Evolutionary conservation across 2,329 filamentous ascomycete genomes (phyloP), one percentile per base, ranked within the genome.

Genomic region (Trichocomaceae sp.): DNA sequence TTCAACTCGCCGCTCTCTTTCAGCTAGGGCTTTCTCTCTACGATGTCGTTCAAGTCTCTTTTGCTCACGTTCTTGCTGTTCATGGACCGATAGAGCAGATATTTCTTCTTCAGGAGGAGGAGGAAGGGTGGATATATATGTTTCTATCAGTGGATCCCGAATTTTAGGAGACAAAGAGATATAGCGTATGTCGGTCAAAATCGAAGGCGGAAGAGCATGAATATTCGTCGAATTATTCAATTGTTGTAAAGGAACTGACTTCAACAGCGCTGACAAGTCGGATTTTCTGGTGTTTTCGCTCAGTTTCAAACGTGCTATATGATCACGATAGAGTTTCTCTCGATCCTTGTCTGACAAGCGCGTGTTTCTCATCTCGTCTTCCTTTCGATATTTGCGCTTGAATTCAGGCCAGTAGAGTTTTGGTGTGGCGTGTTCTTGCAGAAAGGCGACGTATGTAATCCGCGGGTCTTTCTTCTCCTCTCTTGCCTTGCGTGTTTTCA

Each of bases 401-500:
- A 99, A 99, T 68, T 99, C 93, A 0, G 89, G 86, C 93, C 93
- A 99, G 77, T 95, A 99, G 1, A 99, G 79, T 72, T 96, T 97
- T 0, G 89, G 86, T 0, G 86, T 93, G 0, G 91, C 92, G 61
- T 90, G 82, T 48, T 86, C 82, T 59, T 92, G 84, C 29, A 99
- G 76, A 59, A 99, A 87, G 0, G 82, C 80, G 57, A 97, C 75
- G 69, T 95, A 99, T 0, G 86, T 83, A 60, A 96, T 86, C 47
- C 81, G 79, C 1, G 93, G 92, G 64, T 97, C 90, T 60, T 83
- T 83, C 74, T 89, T 92, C 70, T 87, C 86, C 66, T 90, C 82
- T 58, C 80, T 84, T 22, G 85, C 86, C 56, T 88, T 85, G 64
- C 82, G 81, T 61, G 88, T 85, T 66, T 86, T 87, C 12, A 91